Conservation (phyloP, 805 yeast genomes). For the Naumovozyma baii region DNA sequence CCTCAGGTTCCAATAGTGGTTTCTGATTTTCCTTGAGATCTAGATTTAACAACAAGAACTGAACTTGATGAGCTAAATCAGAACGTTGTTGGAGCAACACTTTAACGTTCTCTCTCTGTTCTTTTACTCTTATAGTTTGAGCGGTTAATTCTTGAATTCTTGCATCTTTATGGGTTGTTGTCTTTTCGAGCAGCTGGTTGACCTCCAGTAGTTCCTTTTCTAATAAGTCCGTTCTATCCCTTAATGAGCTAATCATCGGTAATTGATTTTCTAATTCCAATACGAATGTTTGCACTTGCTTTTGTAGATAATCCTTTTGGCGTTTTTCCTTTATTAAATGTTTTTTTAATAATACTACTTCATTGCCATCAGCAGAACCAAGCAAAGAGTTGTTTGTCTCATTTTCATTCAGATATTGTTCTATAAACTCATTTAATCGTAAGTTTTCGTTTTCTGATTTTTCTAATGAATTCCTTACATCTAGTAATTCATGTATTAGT, state of each 20-base stretch:
- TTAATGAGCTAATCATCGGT: slow-evolving; percentile 64
- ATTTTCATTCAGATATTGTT: slow-evolving; percentile 30
- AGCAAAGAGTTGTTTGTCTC: slow-evolving; percentile 2
- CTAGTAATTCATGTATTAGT: slow-evolving; percentile 26
- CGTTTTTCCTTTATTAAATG: slow-evolving; percentile 61
- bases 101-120: slow-evolving; percentile 31
- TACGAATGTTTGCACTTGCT: slow-evolving; percentile 61
- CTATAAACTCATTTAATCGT: slow-evolving; percentile 24
- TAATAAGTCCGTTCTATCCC: slow-evolving; percentile 45
- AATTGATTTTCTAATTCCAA: slow-evolving; percentile 68
- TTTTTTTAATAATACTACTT: slow-evolving; percentile 43
- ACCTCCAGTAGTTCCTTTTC: slow-evolving; percentile 49
- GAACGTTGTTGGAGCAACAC: slow-evolving; percentile 46
- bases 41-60: slow-evolving; percentile 58
- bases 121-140: slow-evolving; percentile 16
- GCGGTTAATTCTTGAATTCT: slow-evolving; percentile 22
- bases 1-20: slow-evolving; percentile 53
- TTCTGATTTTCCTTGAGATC: slow-evolving; percentile 36
- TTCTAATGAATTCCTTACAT: slow-evolving; percentile 28
- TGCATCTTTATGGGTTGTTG: slow-evolving; percentile 40
- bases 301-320: slow-evolving; percentile 59
- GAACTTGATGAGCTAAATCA: slow-evolving; percentile 80
- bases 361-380: not conserved
- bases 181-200: slow-evolving; percentile 44
- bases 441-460: slow-evolving; percentile 20